Conservation (phyloP, 1,284 basidiomycete species). For the Trichosporon sp. region DNA sequence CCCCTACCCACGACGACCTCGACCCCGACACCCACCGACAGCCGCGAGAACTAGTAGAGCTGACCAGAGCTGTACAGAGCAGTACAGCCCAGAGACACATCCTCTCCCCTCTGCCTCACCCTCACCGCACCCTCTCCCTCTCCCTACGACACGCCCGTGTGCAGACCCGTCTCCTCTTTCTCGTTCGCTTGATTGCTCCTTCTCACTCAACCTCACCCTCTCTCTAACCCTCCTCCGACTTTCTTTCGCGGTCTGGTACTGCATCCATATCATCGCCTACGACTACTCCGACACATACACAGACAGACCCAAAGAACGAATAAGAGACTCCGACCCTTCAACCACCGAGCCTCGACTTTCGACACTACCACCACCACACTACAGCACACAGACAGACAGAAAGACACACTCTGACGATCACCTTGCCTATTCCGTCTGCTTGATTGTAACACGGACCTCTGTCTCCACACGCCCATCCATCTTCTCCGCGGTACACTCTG, state of each 20-base stretch:
- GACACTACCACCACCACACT: neutral
- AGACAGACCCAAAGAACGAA: neutral
- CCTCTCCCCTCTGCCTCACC: neutral
- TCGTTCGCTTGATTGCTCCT: neutral
- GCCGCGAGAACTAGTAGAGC: no score
- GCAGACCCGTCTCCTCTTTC: no score
- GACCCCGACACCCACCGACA: neutral
- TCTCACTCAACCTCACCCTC: neutral
- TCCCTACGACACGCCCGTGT: neutral
- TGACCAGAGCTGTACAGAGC: no score
- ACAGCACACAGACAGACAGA: neutral
- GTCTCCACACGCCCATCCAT: neutral
- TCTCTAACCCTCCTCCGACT: neutral
- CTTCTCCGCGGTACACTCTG: neutral
- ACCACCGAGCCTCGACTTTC: neutral
- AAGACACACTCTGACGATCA: neutral
- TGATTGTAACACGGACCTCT: neutral
- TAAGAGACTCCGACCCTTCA: neutral
- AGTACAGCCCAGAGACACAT: no score
- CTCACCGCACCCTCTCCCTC: neutral
- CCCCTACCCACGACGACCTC: neutral
- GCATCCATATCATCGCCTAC: neutral
- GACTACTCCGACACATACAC: neutral
- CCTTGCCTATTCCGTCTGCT: neutral
- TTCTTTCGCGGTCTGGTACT: conserved; percentile 3